These are phyloP conservation scores for Phytophthora pistaciae DNA, from an alignment of 352 stramenopile genomes.

Conservation along the genomic window DNA sequence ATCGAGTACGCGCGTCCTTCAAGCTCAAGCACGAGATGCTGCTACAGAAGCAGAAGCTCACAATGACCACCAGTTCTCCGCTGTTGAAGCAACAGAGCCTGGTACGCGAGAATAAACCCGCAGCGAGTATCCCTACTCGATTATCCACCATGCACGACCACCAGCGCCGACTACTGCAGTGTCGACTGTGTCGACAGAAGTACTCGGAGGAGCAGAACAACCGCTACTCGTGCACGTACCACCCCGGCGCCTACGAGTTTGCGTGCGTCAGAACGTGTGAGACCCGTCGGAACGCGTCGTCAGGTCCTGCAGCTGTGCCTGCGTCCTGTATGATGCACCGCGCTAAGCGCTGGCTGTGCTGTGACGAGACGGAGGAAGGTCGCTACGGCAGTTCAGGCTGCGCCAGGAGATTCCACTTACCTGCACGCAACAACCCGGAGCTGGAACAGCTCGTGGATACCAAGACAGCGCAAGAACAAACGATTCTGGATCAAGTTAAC, in stretches of 20 bases:
- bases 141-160: slow-evolving; percentile 69
- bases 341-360: slow-evolving; percentile 77
- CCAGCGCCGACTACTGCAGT: slow-evolving; percentile 61
- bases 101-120: slow-evolving; percentile 16
- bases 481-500: slow-evolving; percentile 60
- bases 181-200: slow-evolving; percentile 64
- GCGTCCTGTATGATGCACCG: slow-evolving; percentile 78
- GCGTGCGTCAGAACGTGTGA: slow-evolving; percentile 67
- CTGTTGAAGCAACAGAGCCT: slow-evolving; percentile 24
- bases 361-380: slow-evolving; percentile 77
- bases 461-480: slow-evolving; percentile 56
- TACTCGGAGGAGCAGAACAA: slow-evolving; percentile 85
- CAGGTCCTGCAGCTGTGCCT: slow-evolving; percentile 25
- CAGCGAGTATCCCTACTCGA: slow-evolving; percentile 31
- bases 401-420: slow-evolving; percentile 64
- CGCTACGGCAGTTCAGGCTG: slow-evolving; percentile 73
- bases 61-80: slow-evolving; percentile 22
- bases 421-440: slow-evolving; percentile 51
- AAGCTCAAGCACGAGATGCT: slow-evolving; percentile 73
- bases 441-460: slow-evolving; percentile 48
- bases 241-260: slow-evolving; percentile 70
- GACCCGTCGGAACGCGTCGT: slow-evolving; percentile 37
- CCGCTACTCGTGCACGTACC: slow-evolving; percentile 68
- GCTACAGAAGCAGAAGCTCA: slow-evolving; percentile 60
- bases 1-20: slow-evolving; percentile 66